These are phyloP conservation scores for Echium plantagineum DNA, from an alignment of 257 asterid genomes.

Conservation along the genomic window DNA sequence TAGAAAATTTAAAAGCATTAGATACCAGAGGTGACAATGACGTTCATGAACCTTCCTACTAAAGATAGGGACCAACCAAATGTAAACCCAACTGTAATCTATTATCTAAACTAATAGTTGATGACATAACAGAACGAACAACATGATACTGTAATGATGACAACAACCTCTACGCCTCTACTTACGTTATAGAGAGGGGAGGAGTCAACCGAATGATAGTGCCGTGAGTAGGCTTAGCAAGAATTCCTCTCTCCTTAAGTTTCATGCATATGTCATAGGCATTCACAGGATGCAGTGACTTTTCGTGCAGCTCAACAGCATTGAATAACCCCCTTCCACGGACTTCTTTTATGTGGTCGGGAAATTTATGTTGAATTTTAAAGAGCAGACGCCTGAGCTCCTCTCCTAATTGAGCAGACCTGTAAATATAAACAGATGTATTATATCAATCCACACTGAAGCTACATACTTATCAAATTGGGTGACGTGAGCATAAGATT, in stretches of 20 bases:
- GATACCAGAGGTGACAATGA: neutral
- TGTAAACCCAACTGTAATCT: no score
- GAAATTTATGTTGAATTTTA: constrained; percentile 55
- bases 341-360: constrained; percentile 61
- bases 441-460: neutral
- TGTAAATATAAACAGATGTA: constrained; percentile 6
- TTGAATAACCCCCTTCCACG: constrained; percentile 86
- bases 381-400: constrained; percentile 52
- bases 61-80: neutral
- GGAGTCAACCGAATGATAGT: constrained; percentile 79
- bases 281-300: constrained; percentile 49
- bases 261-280: constrained; percentile 90
- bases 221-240: constrained; percentile 88
- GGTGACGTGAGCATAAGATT: no score
- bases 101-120: neutral
- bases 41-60: neutral
- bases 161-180: neutral
- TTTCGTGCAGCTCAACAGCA: constrained; percentile 78
- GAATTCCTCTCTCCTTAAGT: constrained; percentile 85
- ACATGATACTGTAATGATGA: neutral
- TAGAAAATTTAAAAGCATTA: neutral
- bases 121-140: neutral
- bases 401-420: constrained; percentile 69
- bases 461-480: no score
- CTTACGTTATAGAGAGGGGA: constrained; percentile 77